phyloP scores from a whole-genome alignment of 441 rosid genomes.

The Melastoma candidum region DNA sequence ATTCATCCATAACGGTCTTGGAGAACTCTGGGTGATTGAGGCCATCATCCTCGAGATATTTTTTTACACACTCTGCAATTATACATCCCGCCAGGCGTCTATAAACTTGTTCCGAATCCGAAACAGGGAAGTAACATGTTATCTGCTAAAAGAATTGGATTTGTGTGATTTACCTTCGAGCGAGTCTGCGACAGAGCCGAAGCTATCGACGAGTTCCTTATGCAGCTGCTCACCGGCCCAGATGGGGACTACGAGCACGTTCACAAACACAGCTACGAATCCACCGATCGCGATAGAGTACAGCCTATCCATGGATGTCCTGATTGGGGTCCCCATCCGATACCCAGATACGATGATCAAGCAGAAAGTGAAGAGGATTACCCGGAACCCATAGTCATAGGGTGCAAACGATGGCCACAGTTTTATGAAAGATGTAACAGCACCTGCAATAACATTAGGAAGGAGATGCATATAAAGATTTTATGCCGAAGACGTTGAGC shows the following conservation, averaged over 20 bases:
- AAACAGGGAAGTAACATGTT: not conserved
- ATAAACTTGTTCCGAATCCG: not conserved
- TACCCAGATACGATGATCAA: constrained; percentile 55
- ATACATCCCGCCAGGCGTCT: not conserved
- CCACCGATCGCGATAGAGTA: constrained; percentile 65
- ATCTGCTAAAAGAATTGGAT: not conserved
- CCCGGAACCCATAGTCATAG: constrained; percentile 60
- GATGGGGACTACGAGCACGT: constrained; percentile 46
- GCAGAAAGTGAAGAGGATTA: constrained; percentile 54
- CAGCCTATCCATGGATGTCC: constrained; percentile 53
- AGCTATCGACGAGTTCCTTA: constrained; percentile 39
- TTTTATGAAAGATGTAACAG: constrained; percentile 56
- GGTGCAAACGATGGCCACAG: constrained; percentile 53
- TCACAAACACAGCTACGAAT: constrained; percentile 49
- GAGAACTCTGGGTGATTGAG: constrained; percentile 41
- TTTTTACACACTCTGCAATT: constrained; percentile 53
- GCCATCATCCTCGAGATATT: constrained; percentile 46
- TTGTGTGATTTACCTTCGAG: constrained; percentile 38
- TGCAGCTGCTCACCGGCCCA: constrained; percentile 63
- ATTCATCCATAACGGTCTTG: constrained; percentile 48
- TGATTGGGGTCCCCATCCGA: constrained; percentile 50
- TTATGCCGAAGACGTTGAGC: not conserved
- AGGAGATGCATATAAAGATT: constrained; percentile 5
- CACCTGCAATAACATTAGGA: constrained; percentile 27
- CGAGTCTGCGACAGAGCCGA: constrained; percentile 43